Base-by-base conservation (phyloP, 1,139 yeast species). In the Saccharomyces hybrid region DNA sequence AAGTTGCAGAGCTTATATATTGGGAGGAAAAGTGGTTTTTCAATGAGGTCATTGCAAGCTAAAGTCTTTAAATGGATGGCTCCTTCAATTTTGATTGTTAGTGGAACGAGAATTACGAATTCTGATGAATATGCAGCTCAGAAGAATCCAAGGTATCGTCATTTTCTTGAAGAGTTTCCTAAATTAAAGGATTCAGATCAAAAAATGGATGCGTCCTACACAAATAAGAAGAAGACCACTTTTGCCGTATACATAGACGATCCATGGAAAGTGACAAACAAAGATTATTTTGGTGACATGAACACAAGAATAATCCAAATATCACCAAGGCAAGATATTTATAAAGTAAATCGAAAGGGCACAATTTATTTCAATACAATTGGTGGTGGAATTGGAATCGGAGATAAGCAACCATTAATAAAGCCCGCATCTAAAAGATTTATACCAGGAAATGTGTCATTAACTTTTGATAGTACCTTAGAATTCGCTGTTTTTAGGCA, bases 1-100 rank as follows among this genome's bases (percentile, higher is more conserved):
- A 78, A 83, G 56, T 70, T 86, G 58, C 77, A 84, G 52, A 82
- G 80, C 61, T 76, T 91, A 7, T 91, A 85, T 63, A 75, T 80
- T 13, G 97, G 96, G 0, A 75, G 90, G 5, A 74, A 72, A 51
- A 77, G 83, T 25, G 98, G 98, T 1, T 91, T 87, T 65, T 88
- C 97, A 0, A 86, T 91, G 77, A 74, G 96, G 48, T 86, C 97
- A 0, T 78, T 91, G 56, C 96, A 91, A 69, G 80, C 85, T 58
- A 88, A 86, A 61, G 88, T 86, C 0, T 84, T 88, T 73, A 88
- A 89, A 65, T 91, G 97, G 97, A 83, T 81, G 61, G 95, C 96
- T 0, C 96, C 97, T 0, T 82, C 97, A 0, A 67, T 89, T 2
- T 61, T 91, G 11, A 59, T 91, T 0, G 76, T 91, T 0, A 78